phyloP scores from a whole-genome alignment of 495 filamentous ascomycete genomes.

The Talaromyces proteolyticus region DNA sequence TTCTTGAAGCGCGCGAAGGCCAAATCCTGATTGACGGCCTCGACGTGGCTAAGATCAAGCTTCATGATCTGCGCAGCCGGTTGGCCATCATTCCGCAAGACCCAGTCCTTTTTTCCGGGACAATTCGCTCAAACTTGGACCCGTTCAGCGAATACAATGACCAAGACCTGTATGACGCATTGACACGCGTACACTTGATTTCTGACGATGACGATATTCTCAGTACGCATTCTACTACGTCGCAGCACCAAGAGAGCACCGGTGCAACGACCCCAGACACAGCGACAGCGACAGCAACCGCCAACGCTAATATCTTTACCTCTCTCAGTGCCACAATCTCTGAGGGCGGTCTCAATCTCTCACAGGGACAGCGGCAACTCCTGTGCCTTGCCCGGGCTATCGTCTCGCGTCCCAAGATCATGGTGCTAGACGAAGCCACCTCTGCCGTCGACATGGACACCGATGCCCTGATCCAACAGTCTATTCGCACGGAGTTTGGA shows the following conservation, averaged over 20 bases:
- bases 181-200: too few species aligned
- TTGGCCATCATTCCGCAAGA: conserved; percentile 83
- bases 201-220: too few species aligned
- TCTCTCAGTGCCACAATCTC: conserved; percentile 47
- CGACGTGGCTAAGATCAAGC: conserved; percentile 66
- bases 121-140: conserved; percentile 78
- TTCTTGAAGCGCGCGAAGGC: conserved; percentile 66
- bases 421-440: conserved; percentile 88
- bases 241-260: too few species aligned
- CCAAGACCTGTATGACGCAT: conserved; percentile 62
- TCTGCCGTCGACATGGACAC: conserved; percentile 84
- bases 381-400: conserved; percentile 85
- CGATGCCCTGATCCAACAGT: conserved; percentile 74
- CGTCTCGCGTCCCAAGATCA: conserved; percentile 69
- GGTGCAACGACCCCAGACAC: too few species aligned
- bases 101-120: conserved; percentile 82
- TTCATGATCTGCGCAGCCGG: conserved; percentile 68
- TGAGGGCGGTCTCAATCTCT: conserved; percentile 74
- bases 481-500: conserved; percentile 72
- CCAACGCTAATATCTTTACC: conserved; percentile 21
- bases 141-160: conserved; percentile 70
- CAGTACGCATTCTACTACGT: too few species aligned
- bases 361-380: conserved; percentile 82
- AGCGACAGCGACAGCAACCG: too few species aligned
- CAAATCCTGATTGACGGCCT: conserved; percentile 68